These are phyloP conservation scores for Hyaloperonospora arabidopsidis DNA, from an alignment of 352 stramenopile species.

Conservation along the genomic window DNA sequence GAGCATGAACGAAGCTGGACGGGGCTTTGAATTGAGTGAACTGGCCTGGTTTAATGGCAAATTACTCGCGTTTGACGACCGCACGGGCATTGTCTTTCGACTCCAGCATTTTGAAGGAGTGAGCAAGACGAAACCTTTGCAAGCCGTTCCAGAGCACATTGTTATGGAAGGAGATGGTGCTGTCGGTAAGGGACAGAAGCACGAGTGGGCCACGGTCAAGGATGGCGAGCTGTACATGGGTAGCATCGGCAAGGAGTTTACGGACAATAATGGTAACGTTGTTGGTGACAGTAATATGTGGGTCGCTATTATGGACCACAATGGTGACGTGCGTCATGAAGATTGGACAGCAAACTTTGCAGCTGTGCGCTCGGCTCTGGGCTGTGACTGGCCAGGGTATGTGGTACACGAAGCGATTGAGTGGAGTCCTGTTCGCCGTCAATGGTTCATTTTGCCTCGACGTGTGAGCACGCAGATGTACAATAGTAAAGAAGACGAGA, in stretches of 20 bases:
- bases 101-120: slow-evolving; percentile 82
- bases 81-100: slow-evolving; percentile 97
- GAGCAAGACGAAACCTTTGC: slow-evolving; percentile 42
- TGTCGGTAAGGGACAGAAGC: slow-evolving; percentile 97
- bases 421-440: slow-evolving; percentile 89
- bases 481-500: slow-evolving; percentile 94
- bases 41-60: slow-evolving; percentile 83
- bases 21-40: slow-evolving; percentile 94
- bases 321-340: slow-evolving; percentile 74
- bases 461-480: slow-evolving; percentile 92
- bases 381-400: slow-evolving; percentile 87
- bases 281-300: slow-evolving; percentile 96
- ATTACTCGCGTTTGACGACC: slow-evolving; percentile 96
- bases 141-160: slow-evolving; percentile 91
- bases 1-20: slow-evolving; percentile 90
- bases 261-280: slow-evolving; percentile 86
- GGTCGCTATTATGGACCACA: slow-evolving; percentile 88
- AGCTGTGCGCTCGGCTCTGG: slow-evolving; percentile 87
- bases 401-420: slow-evolving; percentile 97
- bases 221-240: slow-evolving; percentile 96
- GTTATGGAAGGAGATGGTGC: slow-evolving; percentile 95
- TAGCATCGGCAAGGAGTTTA: slow-evolving; percentile 93
- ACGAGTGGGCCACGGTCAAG: slow-evolving; percentile 98
- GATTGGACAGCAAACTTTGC: slow-evolving; percentile 93
- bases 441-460: slow-evolving; percentile 97